phyloP scores from a whole-genome alignment of 2,329 filamentous ascomycete species.

The Epichloe elymi region DNA sequence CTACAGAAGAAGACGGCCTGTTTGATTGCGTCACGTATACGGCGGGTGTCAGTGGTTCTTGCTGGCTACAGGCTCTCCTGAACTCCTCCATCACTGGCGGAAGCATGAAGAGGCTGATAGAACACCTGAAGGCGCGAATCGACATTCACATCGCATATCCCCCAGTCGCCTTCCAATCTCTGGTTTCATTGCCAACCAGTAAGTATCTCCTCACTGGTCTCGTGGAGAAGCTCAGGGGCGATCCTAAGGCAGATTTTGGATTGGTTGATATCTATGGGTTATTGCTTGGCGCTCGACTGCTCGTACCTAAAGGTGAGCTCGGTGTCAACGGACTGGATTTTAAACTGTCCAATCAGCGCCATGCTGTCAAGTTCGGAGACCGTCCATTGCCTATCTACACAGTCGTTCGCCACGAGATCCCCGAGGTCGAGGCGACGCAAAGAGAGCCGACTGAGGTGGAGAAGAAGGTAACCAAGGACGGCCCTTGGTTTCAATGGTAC shows the following conservation, averaged over 20 bases:
- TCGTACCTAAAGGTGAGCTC: constrained; percentile 69
- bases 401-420: constrained; percentile 90
- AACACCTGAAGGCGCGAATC: constrained; percentile 76
- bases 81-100: constrained; percentile 57
- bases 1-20: constrained; percentile 71
- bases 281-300: constrained; percentile 66
- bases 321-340: constrained; percentile 66
- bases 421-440: constrained; percentile 33
- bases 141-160: constrained; percentile 88
- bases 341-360: constrained; percentile 78
- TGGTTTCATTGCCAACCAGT: constrained; percentile 84
- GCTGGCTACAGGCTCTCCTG: constrained; percentile 85
- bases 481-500: constrained; percentile 97
- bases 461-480: constrained; percentile 41
- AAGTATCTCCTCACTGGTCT: constrained; percentile 79
- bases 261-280: constrained; percentile 90
- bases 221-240: constrained; percentile 82
- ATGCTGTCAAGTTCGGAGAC: constrained; percentile 62
- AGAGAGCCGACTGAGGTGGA: constrained; percentile 5
- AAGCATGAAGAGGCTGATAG: constrained; percentile 55
- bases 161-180: constrained; percentile 68
- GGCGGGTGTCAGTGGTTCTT: constrained; percentile 87
- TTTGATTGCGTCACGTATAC: constrained; percentile 95
- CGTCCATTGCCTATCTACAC: constrained; percentile 92
- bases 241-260: constrained; percentile 58